Evolutionary conservation across 2,329 filamentous ascomycete genomes (phyloP).

Genomic region (Xylariomycetidae sp.): DNA sequence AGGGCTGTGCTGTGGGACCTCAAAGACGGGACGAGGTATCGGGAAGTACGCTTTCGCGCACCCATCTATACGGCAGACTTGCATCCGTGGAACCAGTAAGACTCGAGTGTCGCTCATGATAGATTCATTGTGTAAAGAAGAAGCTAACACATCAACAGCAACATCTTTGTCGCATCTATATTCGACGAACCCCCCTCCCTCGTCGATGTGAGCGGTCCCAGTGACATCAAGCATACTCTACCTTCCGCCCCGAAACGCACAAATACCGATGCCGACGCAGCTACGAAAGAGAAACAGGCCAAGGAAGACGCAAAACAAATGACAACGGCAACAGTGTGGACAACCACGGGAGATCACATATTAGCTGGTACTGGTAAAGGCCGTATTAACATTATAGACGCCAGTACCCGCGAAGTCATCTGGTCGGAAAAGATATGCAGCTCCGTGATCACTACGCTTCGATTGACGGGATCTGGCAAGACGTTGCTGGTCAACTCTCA

Average conservation of each 20-base stretch:
- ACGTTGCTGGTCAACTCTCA: conserved; percentile 67
- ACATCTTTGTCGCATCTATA: conserved; percentile 83
- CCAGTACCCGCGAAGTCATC: conserved; percentile 72
- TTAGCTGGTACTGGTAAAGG: conserved; percentile 92
- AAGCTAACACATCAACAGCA: conserved; percentile 42
- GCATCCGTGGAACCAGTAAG: conserved; percentile 83
- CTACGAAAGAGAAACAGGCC: conserved; percentile 73
- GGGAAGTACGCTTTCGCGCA: conserved; percentile 85
- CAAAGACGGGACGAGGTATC: conserved; percentile 61
- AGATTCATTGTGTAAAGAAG: neutral
- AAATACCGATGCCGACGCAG: conserved; percentile 64
- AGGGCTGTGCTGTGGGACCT: conserved; percentile 96
- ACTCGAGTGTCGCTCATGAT: conserved; percentile 2
- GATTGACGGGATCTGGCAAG: neutral
- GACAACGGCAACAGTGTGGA: conserved; percentile 90
- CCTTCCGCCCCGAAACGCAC: conserved; percentile 78
- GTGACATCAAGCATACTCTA: conserved; percentile 70
- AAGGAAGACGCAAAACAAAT: conserved; percentile 93
- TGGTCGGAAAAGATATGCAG: conserved; percentile 85
- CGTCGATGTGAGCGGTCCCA: conserved; percentile 69
- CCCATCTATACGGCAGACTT: conserved; percentile 95
- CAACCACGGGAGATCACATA: conserved; percentile 78
- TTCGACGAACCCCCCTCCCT: conserved; percentile 91
- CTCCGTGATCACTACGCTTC: conserved; percentile 36
- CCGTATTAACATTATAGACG: conserved; percentile 92